These are phyloP conservation scores for Nyssa sinensis DNA, from an alignment of 148 eudicot species.

Conservation along the genomic window DNA sequence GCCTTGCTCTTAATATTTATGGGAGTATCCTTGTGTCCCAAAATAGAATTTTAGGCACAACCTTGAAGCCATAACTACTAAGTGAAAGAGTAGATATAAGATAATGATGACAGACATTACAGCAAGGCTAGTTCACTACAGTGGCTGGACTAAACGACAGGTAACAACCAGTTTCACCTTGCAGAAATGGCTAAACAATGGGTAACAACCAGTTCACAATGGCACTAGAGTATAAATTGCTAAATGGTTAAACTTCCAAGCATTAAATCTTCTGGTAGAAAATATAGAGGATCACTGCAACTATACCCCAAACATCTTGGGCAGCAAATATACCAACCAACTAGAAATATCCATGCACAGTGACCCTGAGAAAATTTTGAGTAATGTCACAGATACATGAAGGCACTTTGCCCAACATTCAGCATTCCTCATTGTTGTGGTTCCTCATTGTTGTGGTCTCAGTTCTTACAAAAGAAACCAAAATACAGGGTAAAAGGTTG, in stretches of 20 bases:
- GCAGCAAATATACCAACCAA: background rate
- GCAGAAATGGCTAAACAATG: too few species aligned
- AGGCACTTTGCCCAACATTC: too few species aligned
- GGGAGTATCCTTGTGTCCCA: background rate
- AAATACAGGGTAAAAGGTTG: conserved; percentile 1
- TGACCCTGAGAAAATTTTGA: background rate
- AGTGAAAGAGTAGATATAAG: background rate
- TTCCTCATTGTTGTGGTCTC: background rate
- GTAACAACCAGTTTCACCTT: background rate
- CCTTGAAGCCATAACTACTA: too few species aligned
- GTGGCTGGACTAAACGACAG: background rate
- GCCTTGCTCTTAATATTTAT: background rate
- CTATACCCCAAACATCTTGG: background rate
- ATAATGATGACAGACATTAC: background rate
- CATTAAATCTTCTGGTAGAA: too few species aligned
- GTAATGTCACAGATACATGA: too few species aligned
- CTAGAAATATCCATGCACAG: background rate
- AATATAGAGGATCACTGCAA: background rate
- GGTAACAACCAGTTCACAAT: too few species aligned
- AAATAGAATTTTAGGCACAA: too few species aligned
- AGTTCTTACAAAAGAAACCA: background rate
- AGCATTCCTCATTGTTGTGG: too few species aligned
- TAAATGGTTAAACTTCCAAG: background rate
- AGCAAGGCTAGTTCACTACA: background rate
- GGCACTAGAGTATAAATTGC: background rate